Evolutionary conservation across 2,329 filamentous ascomycete genomes (phyloP), one percentile per base, ranked within the genome.

Genomic region (Penicillium sp.): DNA sequence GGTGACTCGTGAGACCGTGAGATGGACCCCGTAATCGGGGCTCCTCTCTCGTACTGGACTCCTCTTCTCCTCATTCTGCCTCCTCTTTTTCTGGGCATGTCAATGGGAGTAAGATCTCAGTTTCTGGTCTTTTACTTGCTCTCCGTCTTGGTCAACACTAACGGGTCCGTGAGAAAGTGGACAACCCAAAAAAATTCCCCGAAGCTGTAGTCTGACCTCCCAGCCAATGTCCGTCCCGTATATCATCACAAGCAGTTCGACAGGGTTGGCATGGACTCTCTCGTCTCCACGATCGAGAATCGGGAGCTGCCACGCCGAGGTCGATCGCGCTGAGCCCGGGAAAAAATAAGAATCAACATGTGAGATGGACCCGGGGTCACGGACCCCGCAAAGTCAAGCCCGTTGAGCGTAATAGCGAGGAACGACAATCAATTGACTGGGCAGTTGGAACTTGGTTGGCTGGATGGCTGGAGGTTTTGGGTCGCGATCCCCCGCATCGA

Each of bases 251-350:
- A 52, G 39, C 42, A 47, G 47, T 47, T 31, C 3, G 28, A 52
- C 57, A 55, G 54, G 58, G 60, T 55, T 57, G 55, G 54, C 60
- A 58, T 55, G 57, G 52, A 53, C 31, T 57, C 42, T 57, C 42
- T 50, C 45, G 12, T 41, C 43, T 31, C 43, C 34, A 35, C 60
- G 55, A 55, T 58, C 22, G 42, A 42, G 45, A 28, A 47, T 53
- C 28, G 57, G 52, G 35, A 28, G 17, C 55, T 22, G 41, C 42
- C 49, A 47, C 54, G 43, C 60, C 60, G 58, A 58, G 58, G 58
- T 61, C 55, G 58, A 61, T 59, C 55, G 20, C 42, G 12, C 20
- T 39, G 37, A 20, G 28, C 43, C 53, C 55, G 42, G 35, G 43
- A 41, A 47, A 6, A n/a, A n/a, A 6, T 6, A 22, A 35, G 22